phyloP scores from a whole-genome alignment of 768 basidiomycete species.

The Serendipita vermifera region DNA sequence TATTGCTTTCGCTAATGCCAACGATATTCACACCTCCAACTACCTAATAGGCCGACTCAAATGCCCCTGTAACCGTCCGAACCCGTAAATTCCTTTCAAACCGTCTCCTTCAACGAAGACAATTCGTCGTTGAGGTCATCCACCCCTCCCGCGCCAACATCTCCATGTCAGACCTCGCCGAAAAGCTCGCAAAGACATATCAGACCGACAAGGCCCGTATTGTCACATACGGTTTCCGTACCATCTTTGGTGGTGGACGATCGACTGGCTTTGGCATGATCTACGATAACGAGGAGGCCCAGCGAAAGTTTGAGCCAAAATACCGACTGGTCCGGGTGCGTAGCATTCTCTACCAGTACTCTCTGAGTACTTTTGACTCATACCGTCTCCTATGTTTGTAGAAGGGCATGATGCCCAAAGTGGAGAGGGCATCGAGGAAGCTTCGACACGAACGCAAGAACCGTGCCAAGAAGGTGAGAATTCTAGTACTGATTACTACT shows the following conservation, averaged over 20 bases:
- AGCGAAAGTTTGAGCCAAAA: conserved; percentile 96
- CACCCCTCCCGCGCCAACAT: conserved; percentile 95
- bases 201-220: conserved; percentile 86
- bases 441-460: conserved; percentile 99
- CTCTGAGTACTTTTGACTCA: background rate
- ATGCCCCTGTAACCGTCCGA: conserved; percentile 85
- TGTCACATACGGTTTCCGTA: conserved; percentile 87
- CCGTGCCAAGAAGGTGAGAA: conserved; percentile 89
- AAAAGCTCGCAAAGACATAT: conserved; percentile 86
- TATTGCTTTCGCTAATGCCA: too few species aligned
- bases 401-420: conserved; percentile 62
- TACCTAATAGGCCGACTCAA: conserved; percentile 72
- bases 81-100: conserved; percentile 99
- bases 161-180: conserved; percentile 78
- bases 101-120: conserved; percentile 88
- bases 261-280: conserved; percentile 96
- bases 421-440: conserved; percentile 86
- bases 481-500: background rate
- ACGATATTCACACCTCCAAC: too few species aligned
- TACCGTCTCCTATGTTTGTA: conserved; percentile 25
- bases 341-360: conserved; percentile 16
- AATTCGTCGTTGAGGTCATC: conserved; percentile 89
- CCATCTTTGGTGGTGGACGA: conserved; percentile 95
- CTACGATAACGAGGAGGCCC: conserved; percentile 89
- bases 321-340: conserved; percentile 88